phyloP scores from a whole-genome alignment of 352 stramenopile species.

The Paralagenidium karlingii region DNA sequence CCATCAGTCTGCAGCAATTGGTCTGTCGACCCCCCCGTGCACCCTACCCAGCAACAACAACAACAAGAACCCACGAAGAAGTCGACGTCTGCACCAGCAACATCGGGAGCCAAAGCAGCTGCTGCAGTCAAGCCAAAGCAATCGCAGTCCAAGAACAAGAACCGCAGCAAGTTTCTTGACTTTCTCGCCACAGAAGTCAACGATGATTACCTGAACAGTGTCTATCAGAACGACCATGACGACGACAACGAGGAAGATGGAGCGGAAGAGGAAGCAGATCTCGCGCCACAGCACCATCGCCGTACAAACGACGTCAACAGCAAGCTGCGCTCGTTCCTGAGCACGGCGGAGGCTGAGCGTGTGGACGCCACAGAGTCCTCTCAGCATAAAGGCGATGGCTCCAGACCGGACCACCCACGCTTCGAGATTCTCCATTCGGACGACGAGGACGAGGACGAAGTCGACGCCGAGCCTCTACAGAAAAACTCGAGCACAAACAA shows the following conservation, averaged over 20 bases:
- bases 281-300: conserved; percentile 6
- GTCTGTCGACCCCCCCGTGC: no score
- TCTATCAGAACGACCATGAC: conserved; percentile 56
- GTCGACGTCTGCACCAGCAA: neutral
- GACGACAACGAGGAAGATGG: conserved; percentile 2
- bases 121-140: no score
- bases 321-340: conserved; percentile 42
- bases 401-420: conserved; percentile 19
- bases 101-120: conserved; percentile 13
- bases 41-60: no score
- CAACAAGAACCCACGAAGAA: no score
- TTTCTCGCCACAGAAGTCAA: conserved; percentile 62
- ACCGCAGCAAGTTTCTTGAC: conserved; percentile 54
- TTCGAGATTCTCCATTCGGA: conserved; percentile 40
- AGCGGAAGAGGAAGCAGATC: neutral
- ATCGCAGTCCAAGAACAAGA: no score
- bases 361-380: no score
- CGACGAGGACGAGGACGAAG: no score
- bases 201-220: conserved; percentile 51
- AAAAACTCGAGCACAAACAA: no score
- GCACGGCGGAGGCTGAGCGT: conserved; percentile 27
- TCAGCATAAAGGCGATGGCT: conserved; percentile 3
- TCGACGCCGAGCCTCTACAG: no score
- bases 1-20: no score
- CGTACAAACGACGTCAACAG: conserved; percentile 26